Percentiles rank a stretch among this genome's conserved stretches.
These are phyloP conservation scores for Ogataea populi-albae DNA, from an alignment of 805 yeast species.

Conservation along the genomic window DNA sequence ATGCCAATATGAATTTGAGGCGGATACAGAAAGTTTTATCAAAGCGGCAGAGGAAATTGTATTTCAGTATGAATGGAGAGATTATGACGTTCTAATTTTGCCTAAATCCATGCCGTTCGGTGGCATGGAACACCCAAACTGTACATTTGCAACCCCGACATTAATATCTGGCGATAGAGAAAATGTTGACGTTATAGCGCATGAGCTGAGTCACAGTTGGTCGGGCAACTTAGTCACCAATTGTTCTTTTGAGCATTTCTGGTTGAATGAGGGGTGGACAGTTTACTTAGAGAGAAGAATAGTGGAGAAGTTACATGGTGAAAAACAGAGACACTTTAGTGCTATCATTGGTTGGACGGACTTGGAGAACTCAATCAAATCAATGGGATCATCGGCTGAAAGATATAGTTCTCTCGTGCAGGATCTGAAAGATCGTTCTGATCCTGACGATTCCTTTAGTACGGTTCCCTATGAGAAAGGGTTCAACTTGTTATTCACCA, in stretches of 20 bases:
- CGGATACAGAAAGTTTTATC: conserved; percentile 78
- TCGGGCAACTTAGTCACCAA: conserved; percentile 88
- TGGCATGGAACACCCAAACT: conserved; percentile 93
- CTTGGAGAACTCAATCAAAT: conserved; percentile 59
- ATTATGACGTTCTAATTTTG: conserved; percentile 74
- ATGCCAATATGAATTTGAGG: conserved; percentile 76
- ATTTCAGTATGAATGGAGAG: conserved; percentile 80
- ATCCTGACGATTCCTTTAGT: conserved; percentile 88
- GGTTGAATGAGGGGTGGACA: conserved; percentile 97
- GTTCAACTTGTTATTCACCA: conserved; percentile 67
- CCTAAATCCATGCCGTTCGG: conserved; percentile 84
- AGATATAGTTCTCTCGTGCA: conserved; percentile 67
- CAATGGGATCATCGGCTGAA: conserved; percentile 54
- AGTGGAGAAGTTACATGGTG: conserved; percentile 75
- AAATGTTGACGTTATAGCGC: conserved; percentile 87
- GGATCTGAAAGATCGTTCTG: conserved; percentile 62
- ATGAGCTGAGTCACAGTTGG: conserved; percentile 92
- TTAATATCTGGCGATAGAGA: conserved; percentile 79
- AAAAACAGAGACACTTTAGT: conserved; percentile 70
- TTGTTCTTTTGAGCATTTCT: conserved; percentile 89
- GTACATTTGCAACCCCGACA: conserved; percentile 89
- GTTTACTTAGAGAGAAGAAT: conserved; percentile 87
- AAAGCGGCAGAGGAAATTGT: conserved; percentile 72
- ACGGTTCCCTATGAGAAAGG: conserved; percentile 93
- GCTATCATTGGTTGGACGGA: conserved; percentile 90